Evolutionary conservation across 768 basidiomycete genomes (phyloP), one percentile per base, ranked within the genome.

Genomic region (Dioszegia crocea): DNA sequence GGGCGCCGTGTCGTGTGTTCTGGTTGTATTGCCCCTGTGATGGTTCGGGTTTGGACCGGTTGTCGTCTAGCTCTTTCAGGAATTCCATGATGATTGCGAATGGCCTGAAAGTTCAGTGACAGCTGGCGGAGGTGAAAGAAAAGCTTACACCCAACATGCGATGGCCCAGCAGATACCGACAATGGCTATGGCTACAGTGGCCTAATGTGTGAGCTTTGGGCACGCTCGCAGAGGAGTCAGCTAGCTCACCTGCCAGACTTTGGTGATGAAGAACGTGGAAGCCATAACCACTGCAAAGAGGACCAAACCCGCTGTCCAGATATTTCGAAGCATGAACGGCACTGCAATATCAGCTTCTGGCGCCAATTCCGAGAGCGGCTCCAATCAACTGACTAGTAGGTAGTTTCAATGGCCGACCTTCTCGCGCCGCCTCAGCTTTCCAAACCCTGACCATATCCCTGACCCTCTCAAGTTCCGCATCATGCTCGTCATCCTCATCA

Each of bases 21-120:
- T 57, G 19, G 33, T 47, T 21, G 4, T 19, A 14, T 8, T 33
- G 44, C 4, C 23, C 19, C 3, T 48, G 31, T 4, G 45, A 2
- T 24, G 55, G 9, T 19, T 30, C 24, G 9, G 46, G 27, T 31
- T 47, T 30, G 24, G 23, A 12, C n/a, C 45, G 44, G n/a, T 39
- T 60, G 45, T 82, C 78, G 26, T 83, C 79, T 61, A 87, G 81
- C 68, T 89, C 88, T 78, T 88, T 89, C 60, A 91, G 78, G 61
- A 87, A 82, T 86, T 93, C 92, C 92, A 97, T 97, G 78, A 97
- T 90, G 69, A 96, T 91, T 19, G 92, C 88, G 66, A 96, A 96
- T 2, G 92, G 92, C 16, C 74, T 75, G 33, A 41, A 29, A 53
- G 56, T 43, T 17, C 49, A 21, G 11, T 14, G 45, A 17, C 21